Conservation (phyloP, 2,329 filamentous ascomycete species). For the Fusarium vanettenii region DNA sequence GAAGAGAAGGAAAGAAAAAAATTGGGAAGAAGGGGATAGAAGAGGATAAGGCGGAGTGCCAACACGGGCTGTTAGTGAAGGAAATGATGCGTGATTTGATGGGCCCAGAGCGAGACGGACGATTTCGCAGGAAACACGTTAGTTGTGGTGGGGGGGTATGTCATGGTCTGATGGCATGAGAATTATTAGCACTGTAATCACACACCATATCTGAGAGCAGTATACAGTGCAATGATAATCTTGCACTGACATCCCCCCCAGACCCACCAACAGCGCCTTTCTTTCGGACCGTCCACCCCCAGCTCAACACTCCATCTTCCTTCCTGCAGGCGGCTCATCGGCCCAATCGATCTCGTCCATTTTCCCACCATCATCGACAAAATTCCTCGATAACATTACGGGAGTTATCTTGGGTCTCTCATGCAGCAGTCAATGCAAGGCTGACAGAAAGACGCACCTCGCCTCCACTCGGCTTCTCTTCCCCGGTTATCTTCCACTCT, state of each 20-base stretch:
- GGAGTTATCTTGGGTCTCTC: slow-evolving; percentile 3
- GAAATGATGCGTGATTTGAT: slow-evolving; percentile 49
- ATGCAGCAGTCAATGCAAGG: slow-evolving; percentile 30
- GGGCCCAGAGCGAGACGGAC: slow-evolving; percentile 29
- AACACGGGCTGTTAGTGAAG: slow-evolving; percentile 34
- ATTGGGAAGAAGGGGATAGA: slow-evolving; percentile 4
- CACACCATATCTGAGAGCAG: rapidly evolving
- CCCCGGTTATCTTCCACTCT: slow-evolving; percentile 12
- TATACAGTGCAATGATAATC: slow-evolving; percentile 22
- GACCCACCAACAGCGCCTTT: neutral
- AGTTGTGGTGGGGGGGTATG: slow-evolving; percentile 42
- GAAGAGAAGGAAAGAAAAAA: slow-evolving; percentile 26
- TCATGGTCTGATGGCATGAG: slow-evolving; percentile 36
- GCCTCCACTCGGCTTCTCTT: slow-evolving; percentile 26
- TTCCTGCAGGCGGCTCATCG: slow-evolving; percentile 38
- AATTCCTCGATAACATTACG: slow-evolving; percentile 27
- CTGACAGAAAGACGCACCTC: slow-evolving; percentile 12
- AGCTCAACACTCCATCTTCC: slow-evolving; percentile 6
- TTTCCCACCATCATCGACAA: slow-evolving; percentile 29
- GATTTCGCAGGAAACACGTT: slow-evolving; percentile 43
- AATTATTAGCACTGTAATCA: slow-evolving; percentile 20
- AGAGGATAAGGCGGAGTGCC: slow-evolving; percentile 35
- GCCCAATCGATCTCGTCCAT: slow-evolving; percentile 39
- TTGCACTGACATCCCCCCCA: slow-evolving; percentile 5
- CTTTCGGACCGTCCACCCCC: slow-evolving; percentile 33